Evolutionary conservation across 2,329 filamentous ascomycete species (phyloP).

Genomic region (Calonectria fujianensis): DNA sequence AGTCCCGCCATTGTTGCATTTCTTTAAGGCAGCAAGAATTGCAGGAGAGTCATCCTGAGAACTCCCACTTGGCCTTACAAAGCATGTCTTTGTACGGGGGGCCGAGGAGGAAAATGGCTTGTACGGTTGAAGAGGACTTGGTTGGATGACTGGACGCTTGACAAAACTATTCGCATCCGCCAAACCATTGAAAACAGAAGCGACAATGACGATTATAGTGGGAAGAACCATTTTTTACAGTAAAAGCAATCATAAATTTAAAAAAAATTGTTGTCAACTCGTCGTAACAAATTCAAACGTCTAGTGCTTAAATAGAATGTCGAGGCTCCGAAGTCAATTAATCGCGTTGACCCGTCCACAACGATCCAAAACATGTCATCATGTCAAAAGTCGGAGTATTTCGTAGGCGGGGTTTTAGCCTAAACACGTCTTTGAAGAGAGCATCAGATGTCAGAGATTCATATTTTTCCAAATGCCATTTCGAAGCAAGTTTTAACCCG

Average conservation of each 20-base stretch:
- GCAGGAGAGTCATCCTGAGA: slow-evolving; percentile 34
- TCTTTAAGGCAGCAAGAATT: slow-evolving; percentile 36
- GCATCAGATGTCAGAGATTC: background rate
- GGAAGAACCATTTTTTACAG: background rate
- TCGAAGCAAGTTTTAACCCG: background rate
- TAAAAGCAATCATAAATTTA: background rate
- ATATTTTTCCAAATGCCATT: background rate
- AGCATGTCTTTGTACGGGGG: slow-evolving; percentile 41
- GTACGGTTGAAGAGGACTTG: slow-evolving; percentile 2
- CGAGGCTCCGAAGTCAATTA: background rate
- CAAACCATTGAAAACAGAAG: background rate
- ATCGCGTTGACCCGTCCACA: background rate
- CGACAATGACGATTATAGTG: background rate
- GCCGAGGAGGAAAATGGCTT: background rate
- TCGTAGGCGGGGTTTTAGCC: slow-evolving; percentile 21
- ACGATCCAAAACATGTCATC: background rate
- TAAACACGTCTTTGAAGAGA: background rate
- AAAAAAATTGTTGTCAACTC: background rate
- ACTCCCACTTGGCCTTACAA: slow-evolving; percentile 49
- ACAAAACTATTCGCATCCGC: background rate
- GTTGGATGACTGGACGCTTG: background rate
- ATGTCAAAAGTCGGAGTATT: background rate
- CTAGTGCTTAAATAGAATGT: background rate
- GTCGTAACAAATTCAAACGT: background rate
- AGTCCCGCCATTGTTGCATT: slow-evolving; percentile 77